Evolutionary conservation across 768 basidiomycete genomes (phyloP), one percentile per base, ranked within the genome.

Genomic region (Favolaschia claudopus): DNA sequence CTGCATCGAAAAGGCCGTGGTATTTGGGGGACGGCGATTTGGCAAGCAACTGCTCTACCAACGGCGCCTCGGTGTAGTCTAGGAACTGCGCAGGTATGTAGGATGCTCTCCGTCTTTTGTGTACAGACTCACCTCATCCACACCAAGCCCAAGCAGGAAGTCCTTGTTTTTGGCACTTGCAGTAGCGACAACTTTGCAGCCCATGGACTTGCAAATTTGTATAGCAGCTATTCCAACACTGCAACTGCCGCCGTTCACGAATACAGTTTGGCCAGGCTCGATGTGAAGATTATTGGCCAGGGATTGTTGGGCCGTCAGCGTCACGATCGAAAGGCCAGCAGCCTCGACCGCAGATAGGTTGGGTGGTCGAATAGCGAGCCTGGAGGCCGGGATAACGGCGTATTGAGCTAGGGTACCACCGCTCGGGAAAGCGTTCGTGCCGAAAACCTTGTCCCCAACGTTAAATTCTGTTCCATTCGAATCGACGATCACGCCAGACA

Each of bases 191-290:
- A 92, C 89, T 47, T 70, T 75, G 52, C 84, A 84, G 4, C 88
- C 88, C 59, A 76, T 77, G 1, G 83, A 79, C 67, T 91, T 92
- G 8, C 90, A 89, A 10, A 92, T 68, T 69, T 92, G 89, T 44
- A 92, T 88, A 1, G 88, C 90, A 63, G 82, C 82, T n/a, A 79
- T 74, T 5, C 91, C 91, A 1, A 91, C 88, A 13, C 85, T 74
- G 1, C 87, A 84, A 47, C 86, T 87, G 5, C 89, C 91, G 0
- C 90, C 90, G 54, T 89, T 87, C 66, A 93, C 76, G 63, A 92
- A 82, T 4, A 93, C 74, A 2, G 79, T 78, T 65, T 87, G 86
- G 1, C 83, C 85, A 22, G 75, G 65, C 67, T 89, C 82, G n/a
- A 89, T 69, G 27, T 81, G 75, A 1, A 76, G 68, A 0, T 77